These are phyloP conservation scores for Scenedesmus sp. DNA, from an alignment of 163 green algal genomes.

Conservation along the genomic window DNA sequence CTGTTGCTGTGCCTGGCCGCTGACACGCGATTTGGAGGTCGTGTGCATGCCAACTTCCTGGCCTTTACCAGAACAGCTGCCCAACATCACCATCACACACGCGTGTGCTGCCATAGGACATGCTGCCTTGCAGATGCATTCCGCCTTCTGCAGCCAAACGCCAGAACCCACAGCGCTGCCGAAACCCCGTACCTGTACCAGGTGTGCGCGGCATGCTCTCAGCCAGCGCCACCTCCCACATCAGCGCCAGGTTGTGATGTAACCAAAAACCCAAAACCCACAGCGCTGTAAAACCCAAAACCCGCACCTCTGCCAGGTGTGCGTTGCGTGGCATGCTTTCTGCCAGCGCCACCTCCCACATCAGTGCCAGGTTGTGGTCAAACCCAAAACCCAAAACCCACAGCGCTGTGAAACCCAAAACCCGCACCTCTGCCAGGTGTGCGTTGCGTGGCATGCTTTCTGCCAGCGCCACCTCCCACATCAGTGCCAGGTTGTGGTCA, in stretches of 20 bases:
- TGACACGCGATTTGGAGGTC: not conserved
- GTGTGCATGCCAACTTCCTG: not conserved
- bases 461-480: constrained; percentile 86
- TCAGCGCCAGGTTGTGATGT: constrained; percentile 95
- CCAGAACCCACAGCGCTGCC: not conserved
- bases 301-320: not conserved
- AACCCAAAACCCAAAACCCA: constrained; percentile 53
- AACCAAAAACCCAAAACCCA: constrained; percentile 52
- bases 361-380: constrained; percentile 95
- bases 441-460: constrained; percentile 50
- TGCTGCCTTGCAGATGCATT: no score
- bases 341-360: constrained; percentile 85
- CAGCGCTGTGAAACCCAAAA: not conserved
- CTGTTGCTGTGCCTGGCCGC: no score
- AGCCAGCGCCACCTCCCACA: constrained; percentile 85
- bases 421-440: constrained; percentile 50
- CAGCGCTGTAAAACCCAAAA: not conserved
- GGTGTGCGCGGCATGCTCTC: constrained; percentile 43
- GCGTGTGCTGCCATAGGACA: no score
- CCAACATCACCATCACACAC: not conserved
- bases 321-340: constrained; percentile 46
- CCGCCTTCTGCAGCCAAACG: not conserved
- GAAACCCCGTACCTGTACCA: not conserved
- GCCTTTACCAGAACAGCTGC: no score
- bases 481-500: constrained; percentile 95